A percentile compares a stretch with the other conserved stretches of the same genome.
Evolutionary conservation across 2,329 filamentous ascomycete species (phyloP).

Genomic region (Zymoseptoria passerinii): DNA sequence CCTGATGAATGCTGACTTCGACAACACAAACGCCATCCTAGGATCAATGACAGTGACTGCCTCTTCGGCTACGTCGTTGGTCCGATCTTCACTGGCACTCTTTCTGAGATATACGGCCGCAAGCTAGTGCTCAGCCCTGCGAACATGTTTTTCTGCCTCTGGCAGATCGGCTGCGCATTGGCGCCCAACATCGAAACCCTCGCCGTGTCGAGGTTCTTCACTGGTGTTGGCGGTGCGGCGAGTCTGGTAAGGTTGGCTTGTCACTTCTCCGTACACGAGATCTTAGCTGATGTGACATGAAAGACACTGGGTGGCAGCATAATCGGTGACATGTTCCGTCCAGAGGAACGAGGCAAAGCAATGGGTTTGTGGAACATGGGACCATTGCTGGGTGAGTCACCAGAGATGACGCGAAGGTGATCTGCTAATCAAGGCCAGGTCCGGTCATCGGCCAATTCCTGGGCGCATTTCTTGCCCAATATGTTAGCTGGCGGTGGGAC

Average conservation of each 20-base stretch:
- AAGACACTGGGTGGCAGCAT: constrained; percentile 18
- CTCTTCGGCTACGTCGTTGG: constrained; percentile 47
- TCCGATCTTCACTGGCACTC: constrained; percentile 36
- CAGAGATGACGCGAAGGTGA: not conserved
- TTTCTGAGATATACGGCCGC: constrained; percentile 31
- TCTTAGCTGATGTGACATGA: not conserved
- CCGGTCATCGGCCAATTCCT: constrained; percentile 47
- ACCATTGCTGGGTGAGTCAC: constrained; percentile 19
- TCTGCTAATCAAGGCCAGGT: constrained; percentile 1
- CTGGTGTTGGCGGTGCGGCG: constrained; percentile 26
- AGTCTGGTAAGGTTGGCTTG: constrained; percentile 14
- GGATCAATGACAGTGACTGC: constrained; percentile 59
- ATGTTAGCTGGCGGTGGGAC: constrained; percentile 66
- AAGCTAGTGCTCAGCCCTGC: constrained; percentile 23
- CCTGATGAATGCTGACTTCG: constrained; percentile 54
- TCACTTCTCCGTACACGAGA: not conserved
- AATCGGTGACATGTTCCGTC: constrained; percentile 25
- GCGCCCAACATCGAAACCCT: constrained; percentile 23
- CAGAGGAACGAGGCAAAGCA: constrained; percentile 24
- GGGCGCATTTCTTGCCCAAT: constrained; percentile 54
- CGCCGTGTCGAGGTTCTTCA: constrained; percentile 26
- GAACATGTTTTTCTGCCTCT: constrained; percentile 26
- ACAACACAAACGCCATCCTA: constrained; percentile 44
- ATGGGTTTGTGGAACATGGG: constrained; percentile 26
- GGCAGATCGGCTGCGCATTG: constrained; percentile 26